These are phyloP conservation scores for Solanum raphanifolium DNA, from an alignment of 257 asterid genomes.

Conservation along the genomic window DNA sequence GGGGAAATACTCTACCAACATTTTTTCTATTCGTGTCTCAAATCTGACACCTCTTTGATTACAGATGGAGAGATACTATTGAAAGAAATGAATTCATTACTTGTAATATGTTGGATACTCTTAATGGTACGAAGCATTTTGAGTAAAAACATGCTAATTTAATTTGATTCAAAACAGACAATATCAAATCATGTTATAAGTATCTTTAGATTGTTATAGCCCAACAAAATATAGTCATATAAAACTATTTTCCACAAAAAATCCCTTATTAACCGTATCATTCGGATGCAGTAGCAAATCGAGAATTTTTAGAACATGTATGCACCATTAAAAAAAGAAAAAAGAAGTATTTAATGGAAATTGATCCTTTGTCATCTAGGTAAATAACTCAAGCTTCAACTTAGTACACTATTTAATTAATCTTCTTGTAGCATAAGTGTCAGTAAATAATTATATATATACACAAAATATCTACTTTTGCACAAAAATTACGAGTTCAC, in stretches of 20 bases:
- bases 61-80: rapidly evolving
- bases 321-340: too few relatives aligned
- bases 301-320: too few relatives aligned
- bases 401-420: not conserved
- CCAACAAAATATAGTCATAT: not conserved
- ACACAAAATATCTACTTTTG: too few relatives aligned
- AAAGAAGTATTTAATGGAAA: too few relatives aligned
- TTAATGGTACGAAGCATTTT: not conserved
- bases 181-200: not conserved
- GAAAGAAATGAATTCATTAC: not conserved
- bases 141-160: not conserved
- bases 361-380: not conserved
- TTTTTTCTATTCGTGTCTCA: not conserved
- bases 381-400: not conserved
- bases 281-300: rapidly evolving
- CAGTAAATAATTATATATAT: too few relatives aligned
- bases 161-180: not conserved
- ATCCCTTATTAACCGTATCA: rapidly evolving
- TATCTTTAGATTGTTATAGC: not conserved
- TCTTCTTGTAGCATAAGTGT: too few relatives aligned
- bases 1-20: not conserved
- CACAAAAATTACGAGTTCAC: rapidly evolving
- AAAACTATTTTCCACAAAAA: not conserved
- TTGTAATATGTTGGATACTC: not conserved
- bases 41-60: rapidly evolving